Evolutionary conservation across 768 basidiomycete species (phyloP).

Genomic region (Krasilnikovozyma curviuscula): DNA sequence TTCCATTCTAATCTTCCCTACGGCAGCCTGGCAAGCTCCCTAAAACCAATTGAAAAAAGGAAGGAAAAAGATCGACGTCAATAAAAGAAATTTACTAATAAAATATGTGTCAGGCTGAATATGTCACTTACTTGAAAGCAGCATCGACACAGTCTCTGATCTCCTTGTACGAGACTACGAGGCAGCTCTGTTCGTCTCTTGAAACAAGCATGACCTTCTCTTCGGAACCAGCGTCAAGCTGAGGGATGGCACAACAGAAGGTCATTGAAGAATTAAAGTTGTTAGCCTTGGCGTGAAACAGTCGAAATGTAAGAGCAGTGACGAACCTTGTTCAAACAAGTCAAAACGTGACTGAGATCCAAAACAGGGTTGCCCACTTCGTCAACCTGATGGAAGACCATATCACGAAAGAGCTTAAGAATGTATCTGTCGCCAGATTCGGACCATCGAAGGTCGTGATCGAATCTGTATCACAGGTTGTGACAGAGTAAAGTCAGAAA

Average conservation of each 20-base stretch:
- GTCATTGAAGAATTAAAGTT: background rate
- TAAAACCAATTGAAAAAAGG: too few species aligned
- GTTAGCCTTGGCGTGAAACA: background rate
- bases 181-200: constrained; percentile 85
- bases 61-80: too few species aligned
- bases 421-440: constrained; percentile 97
- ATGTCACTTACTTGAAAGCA: constrained; percentile 49
- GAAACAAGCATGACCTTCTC: constrained; percentile 89
- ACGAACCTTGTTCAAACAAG: constrained; percentile 77
- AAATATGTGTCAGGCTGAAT: too few species aligned
- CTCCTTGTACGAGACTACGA: constrained; percentile 83
- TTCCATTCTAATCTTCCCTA: too few species aligned
- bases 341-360: constrained; percentile 74
- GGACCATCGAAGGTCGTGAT: constrained; percentile 90
- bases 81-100: too few species aligned
- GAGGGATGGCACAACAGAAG: background rate
- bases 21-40: too few species aligned
- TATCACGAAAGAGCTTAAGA: constrained; percentile 93
- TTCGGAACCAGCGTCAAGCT: constrained; percentile 85
- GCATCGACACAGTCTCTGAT: constrained; percentile 67
- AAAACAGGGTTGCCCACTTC: constrained; percentile 73
- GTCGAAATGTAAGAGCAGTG: background rate
- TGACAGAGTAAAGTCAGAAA: background rate
- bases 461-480: constrained; percentile 41
- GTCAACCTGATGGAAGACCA: constrained; percentile 93